Conservation (phyloP, 2,329 filamentous ascomycete genomes). For the Ceratocystis ficicola region DNA sequence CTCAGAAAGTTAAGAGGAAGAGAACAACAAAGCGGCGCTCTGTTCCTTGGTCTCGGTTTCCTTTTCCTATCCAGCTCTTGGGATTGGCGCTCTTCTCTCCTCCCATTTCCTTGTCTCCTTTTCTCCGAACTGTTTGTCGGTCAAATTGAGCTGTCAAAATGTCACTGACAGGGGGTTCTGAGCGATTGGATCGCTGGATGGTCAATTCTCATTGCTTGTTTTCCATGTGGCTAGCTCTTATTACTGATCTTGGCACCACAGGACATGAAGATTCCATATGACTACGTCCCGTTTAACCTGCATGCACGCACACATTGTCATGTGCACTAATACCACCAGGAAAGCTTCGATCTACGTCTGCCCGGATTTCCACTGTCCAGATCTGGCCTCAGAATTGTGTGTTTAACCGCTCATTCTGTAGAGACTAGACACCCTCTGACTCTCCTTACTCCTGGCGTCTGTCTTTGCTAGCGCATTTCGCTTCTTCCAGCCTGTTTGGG, state of each 20-base stretch:
- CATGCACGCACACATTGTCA: not conserved
- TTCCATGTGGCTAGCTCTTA: not conserved
- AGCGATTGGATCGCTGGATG: not conserved
- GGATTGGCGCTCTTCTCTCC: not conserved
- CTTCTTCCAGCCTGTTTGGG: not conserved
- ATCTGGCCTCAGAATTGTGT: not conserved
- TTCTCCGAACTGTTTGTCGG: not conserved
- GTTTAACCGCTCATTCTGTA: not conserved
- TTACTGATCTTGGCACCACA: not conserved
- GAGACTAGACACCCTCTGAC: not conserved
- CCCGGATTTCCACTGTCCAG: not conserved
- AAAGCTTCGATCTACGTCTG: not conserved
- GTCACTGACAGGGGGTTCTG: not conserved
- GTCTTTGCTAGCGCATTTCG: not conserved
- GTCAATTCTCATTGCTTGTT: not conserved
- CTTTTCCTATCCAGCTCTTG: not conserved
- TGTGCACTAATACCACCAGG: not conserved
- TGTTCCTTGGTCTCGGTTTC: not conserved
- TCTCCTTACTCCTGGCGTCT: not conserved
- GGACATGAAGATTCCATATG: not conserved
- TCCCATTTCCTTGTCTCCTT: not conserved
- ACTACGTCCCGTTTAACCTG: not conserved
- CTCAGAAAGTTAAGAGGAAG: not conserved
- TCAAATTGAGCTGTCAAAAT: constrained; percentile 3
- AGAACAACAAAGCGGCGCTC: not conserved